These are phyloP conservation scores for Backusella westeae DNA, from an alignment of 192 early-diverging fungal genomes.

Conservation along the genomic window DNA sequence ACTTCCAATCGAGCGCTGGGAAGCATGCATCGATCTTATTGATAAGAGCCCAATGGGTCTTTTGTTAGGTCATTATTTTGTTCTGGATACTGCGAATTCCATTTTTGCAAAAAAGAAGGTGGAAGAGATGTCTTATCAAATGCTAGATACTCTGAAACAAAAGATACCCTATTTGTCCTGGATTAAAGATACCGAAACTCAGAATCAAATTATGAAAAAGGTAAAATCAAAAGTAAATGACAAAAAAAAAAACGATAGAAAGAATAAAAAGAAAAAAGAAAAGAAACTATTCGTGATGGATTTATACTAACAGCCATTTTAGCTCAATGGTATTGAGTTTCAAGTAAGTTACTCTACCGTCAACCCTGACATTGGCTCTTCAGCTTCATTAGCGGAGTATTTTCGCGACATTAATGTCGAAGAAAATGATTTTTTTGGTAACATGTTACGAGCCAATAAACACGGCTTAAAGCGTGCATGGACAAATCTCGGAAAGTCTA, in stretches of 20 bases:
- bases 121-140: conserved; percentile 4
- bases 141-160: not conserved
- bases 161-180: conserved; percentile 1
- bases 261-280: not conserved
- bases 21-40: conserved; percentile 24
- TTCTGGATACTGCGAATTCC: conserved; percentile 16
- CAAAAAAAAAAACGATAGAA: not conserved
- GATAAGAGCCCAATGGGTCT: conserved; percentile 34
- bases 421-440: conserved; percentile 5
- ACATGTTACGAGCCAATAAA: not conserved
- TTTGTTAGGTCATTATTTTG: conserved; percentile 44
- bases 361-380: conserved; percentile 2
- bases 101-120: conserved; percentile 1
- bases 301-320: not conserved
- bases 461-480: conserved; percentile 29
- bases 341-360: conserved; percentile 6
- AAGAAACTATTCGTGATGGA: not conserved
- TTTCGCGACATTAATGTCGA: not conserved
- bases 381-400: conserved; percentile 9
- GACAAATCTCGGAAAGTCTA: conserved; percentile 2
- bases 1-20: conserved; percentile 42
- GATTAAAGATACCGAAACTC: not conserved
- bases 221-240: not conserved
- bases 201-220: conserved; percentile 4
- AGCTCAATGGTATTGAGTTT: conserved; percentile 4